phyloP scores from a whole-genome alignment of 208 protist genomes.

The Leishmania arabica region DNA sequence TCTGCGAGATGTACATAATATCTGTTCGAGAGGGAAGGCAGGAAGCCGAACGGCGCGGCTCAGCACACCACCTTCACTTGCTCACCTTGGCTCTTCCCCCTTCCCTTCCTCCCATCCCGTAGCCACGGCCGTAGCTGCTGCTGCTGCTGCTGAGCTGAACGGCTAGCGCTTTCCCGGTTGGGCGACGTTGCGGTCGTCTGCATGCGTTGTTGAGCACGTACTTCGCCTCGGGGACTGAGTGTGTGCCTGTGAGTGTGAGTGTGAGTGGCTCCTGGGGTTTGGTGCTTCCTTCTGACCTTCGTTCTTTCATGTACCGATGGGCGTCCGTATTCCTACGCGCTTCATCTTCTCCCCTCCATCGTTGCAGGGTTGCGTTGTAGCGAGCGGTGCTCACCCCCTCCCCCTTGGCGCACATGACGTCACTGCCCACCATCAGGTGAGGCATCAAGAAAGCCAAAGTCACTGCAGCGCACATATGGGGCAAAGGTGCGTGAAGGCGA shows the following conservation, averaged over 20 bases:
- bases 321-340: neutral
- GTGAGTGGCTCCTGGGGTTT: neutral
- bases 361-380: neutral
- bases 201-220: neutral
- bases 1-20: slow-evolving; percentile 7
- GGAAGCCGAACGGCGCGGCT: neutral
- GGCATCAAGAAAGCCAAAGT: neutral
- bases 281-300: neutral
- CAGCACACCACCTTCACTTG: neutral
- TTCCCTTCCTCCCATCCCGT: neutral
- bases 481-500: neutral
- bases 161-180: neutral
- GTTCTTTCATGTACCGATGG: neutral
- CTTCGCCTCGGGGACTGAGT: neutral
- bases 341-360: neutral
- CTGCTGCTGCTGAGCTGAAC: neutral
- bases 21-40: neutral
- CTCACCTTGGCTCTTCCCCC: neutral
- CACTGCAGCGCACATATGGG: neutral
- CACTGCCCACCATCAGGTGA: neutral
- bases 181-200: neutral
- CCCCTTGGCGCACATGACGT: neutral
- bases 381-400: neutral
- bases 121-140: neutral
- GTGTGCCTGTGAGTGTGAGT: neutral